phyloP scores from a whole-genome alignment of 1,139 yeast genomes.

The Scheffersomyces segobiensis region DNA sequence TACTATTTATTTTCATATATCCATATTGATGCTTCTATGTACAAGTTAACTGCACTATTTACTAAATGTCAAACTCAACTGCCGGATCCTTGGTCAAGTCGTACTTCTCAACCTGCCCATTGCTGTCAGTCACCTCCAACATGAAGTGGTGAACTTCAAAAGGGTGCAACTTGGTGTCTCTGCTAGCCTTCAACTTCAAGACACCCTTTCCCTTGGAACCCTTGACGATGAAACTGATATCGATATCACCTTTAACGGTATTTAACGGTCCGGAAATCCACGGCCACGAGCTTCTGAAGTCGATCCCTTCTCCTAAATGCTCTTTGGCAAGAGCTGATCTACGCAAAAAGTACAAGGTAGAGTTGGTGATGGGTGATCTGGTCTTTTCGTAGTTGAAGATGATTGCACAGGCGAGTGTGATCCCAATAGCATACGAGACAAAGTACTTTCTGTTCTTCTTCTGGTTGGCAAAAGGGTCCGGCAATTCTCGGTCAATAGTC shows the following conservation, averaged over 20 bases:
- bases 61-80: conserved; percentile 30
- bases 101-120: conserved; percentile 18
- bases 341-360: conserved; percentile 84
- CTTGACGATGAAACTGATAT: conserved; percentile 66
- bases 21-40: background rate
- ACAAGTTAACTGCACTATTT: background rate
- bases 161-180: conserved; percentile 56
- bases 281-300: conserved; percentile 71
- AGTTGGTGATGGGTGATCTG: conserved; percentile 80
- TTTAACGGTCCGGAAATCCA: conserved; percentile 89
- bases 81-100: conserved; percentile 57
- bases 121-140: conserved; percentile 43
- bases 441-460: conserved; percentile 56
- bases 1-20: background rate
- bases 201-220: conserved; percentile 60
- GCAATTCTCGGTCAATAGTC: conserved; percentile 65
- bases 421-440: conserved; percentile 60
- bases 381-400: conserved; percentile 92
- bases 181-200: conserved; percentile 57
- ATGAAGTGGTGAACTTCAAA: conserved; percentile 64
- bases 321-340: conserved; percentile 70
- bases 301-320: conserved; percentile 72
- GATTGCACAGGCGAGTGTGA: conserved; percentile 63
- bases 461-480: conserved; percentile 68
- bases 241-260: conserved; percentile 78